These are phyloP conservation scores for Ustilago vetiveriae DNA, from an alignment of 1,284 basidiomycete genomes.

Conservation along the genomic window DNA sequence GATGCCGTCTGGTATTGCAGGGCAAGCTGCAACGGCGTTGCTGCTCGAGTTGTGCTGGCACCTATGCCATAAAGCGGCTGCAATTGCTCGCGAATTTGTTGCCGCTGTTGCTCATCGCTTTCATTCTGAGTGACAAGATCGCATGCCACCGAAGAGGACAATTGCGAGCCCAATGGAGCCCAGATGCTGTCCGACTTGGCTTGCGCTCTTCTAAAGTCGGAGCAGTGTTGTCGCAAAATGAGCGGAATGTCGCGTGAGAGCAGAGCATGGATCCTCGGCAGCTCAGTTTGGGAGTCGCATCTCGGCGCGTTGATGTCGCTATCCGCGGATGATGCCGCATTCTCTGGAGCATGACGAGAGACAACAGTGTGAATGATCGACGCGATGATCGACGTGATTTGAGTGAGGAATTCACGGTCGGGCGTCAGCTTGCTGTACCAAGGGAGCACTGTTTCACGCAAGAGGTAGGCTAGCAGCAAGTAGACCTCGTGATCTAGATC, in stretches of 20 bases:
- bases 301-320: constrained; percentile 20
- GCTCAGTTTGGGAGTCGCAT: not conserved
- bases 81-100: constrained; percentile 13
- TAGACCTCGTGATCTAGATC: constrained; percentile 48
- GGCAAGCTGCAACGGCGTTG: constrained; percentile 20
- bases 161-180: constrained; percentile 22
- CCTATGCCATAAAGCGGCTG: not conserved
- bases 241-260: constrained; percentile 42
- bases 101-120: constrained; percentile 8
- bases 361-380: constrained; percentile 22
- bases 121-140: constrained; percentile 1
- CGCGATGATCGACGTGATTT: constrained; percentile 32
- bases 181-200: constrained; percentile 22
- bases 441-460: constrained; percentile 51
- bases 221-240: constrained; percentile 38
- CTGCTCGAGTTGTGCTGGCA: not conserved
- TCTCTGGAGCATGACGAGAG: constrained; percentile 10
- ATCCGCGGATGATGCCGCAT: not conserved
- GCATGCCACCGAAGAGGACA: not conserved
- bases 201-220: constrained; percentile 29
- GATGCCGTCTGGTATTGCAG: constrained; percentile 22
- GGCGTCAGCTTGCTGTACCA: constrained; percentile 56
- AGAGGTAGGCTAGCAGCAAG: constrained; percentile 43
- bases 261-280: constrained; percentile 23
- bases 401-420: constrained; percentile 47